Evolutionary conservation across 345 rosid species (phyloP).

Genomic region (Eucalyptus sp.): DNA sequence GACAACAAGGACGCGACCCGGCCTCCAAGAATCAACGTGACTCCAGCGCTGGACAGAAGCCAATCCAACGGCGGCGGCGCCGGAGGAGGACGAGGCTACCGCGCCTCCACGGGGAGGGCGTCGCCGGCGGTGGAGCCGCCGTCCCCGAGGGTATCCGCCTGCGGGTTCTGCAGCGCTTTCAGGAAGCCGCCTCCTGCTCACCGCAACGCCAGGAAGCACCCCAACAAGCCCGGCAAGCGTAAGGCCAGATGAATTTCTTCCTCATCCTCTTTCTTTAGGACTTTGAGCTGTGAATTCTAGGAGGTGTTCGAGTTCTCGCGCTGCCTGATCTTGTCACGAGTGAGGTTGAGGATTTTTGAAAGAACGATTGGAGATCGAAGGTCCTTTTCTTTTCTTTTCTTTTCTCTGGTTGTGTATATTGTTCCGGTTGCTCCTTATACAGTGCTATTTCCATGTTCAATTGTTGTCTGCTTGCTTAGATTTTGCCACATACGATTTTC

Average conservation of each 20-base stretch:
- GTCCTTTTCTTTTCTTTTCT: neutral
- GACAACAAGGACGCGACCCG: neutral
- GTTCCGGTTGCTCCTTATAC: neutral
- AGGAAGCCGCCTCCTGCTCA: conserved; percentile 10
- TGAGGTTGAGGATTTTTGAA: neutral
- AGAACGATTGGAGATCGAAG: neutral
- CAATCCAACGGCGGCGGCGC: conserved; percentile 21
- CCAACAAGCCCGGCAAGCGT: neutral
- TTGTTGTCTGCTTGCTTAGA: neutral
- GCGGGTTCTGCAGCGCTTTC: conserved; percentile 74
- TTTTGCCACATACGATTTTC: neutral
- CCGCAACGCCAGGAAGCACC: neutral
- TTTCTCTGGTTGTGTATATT: neutral
- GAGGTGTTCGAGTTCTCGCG: neutral
- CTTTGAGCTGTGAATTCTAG: neutral
- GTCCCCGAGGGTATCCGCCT: conserved; percentile 74
- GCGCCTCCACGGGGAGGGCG: conserved; percentile 21
- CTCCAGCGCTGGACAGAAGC: conserved; percentile 15
- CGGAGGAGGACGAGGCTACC: conserved; percentile 29
- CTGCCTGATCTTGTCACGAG: neutral
- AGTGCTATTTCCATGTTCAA: neutral
- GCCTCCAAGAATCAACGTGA: neutral
- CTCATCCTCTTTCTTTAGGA: neutral
- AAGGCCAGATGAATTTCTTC: neutral
- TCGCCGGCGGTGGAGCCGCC: conserved; percentile 88